A percentile compares a stretch with the other conserved stretches of the same genome.
These are phyloP conservation scores for Ustilago shanxiensis DNA, from an alignment of 1,284 basidiomycete genomes.

Conservation along the genomic window DNA sequence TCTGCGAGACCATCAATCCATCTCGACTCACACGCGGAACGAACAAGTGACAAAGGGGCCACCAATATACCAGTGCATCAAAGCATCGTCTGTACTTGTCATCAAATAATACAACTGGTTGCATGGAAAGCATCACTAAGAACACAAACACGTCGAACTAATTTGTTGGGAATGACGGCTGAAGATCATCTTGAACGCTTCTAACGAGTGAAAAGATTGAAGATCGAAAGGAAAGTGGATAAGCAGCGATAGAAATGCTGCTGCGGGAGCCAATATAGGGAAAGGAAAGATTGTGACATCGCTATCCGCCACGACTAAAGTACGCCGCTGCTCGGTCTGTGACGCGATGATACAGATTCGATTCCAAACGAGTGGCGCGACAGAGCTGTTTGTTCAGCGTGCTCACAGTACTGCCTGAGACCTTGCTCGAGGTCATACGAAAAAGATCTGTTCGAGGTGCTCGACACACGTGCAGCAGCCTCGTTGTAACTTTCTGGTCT, in stretches of 20 bases:
- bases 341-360: background rate
- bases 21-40: background rate
- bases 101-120: background rate
- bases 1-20: background rate
- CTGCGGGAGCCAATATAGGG: background rate
- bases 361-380: background rate
- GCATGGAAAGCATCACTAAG: background rate
- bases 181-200: background rate
- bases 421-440: background rate
- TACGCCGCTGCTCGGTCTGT: background rate
- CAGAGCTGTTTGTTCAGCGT: background rate
- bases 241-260: background rate
- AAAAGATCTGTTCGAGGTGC: background rate
- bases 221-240: background rate
- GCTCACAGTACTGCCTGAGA: background rate
- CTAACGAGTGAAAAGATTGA: background rate
- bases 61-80: conserved; percentile 3
- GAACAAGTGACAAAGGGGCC: background rate
- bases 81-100: background rate
- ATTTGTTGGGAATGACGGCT: background rate
- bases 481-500: background rate
- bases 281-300: background rate
- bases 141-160: background rate
- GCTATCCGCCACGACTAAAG: background rate
- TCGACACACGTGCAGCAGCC: background rate